phyloP scores from a whole-genome alignment of 169 alveolate species.

The Cryptosporidium felis region DNA sequence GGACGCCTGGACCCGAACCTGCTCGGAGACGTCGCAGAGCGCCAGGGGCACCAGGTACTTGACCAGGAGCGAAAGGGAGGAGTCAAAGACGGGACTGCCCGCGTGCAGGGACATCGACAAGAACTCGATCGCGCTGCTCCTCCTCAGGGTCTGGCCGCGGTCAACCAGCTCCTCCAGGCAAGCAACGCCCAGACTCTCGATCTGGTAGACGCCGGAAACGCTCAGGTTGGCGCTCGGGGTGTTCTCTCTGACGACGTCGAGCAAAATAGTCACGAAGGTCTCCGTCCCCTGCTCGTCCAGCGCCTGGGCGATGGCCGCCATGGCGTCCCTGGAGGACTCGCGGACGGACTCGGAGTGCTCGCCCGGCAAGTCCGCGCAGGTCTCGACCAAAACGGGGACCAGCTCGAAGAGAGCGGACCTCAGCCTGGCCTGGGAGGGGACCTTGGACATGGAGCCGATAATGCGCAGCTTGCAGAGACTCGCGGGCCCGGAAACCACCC shows the following conservation, averaged over 20 bases:
- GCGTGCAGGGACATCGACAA: not conserved
- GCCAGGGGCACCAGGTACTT: constrained; percentile 44
- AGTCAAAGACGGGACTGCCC: constrained; percentile 14
- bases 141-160: not conserved
- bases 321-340: constrained; percentile 19
- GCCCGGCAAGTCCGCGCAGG: not conserved
- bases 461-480: not conserved
- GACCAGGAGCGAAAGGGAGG: constrained; percentile 4
- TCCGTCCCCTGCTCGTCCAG: constrained; percentile 55
- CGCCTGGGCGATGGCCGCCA: constrained; percentile 4
- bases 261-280: constrained; percentile 12
- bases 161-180: not conserved
- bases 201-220: constrained; percentile 7
- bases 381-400: constrained; percentile 10
- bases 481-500: not conserved
- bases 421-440: constrained; percentile 26
- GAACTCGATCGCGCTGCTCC: not conserved
- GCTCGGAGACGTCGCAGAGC: constrained; percentile 44
- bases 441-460: constrained; percentile 30
- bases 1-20: constrained; percentile 24
- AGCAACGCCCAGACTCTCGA: not conserved
- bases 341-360: not conserved
- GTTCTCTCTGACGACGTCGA: constrained; percentile 6
- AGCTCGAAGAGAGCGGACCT: constrained; percentile 33
- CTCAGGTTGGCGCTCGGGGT: constrained; percentile 41